These are phyloP conservation scores for Fomitopsis schrenkii DNA, from an alignment of 1,284 basidiomycete species.

Conservation along the genomic window DNA sequence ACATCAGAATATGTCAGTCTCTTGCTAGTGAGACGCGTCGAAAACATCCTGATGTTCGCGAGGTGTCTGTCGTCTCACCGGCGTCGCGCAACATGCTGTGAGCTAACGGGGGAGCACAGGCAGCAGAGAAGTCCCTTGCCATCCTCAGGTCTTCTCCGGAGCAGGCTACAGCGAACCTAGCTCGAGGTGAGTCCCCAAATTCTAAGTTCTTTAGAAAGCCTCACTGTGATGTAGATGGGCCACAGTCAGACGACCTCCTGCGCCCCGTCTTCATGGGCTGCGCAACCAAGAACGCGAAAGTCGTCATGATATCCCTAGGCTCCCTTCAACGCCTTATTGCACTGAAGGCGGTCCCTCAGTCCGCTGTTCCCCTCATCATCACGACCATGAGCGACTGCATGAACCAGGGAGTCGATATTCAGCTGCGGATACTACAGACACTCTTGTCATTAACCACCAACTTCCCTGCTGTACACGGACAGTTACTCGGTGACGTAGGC, in stretches of 20 bases:
- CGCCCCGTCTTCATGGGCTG: constrained; percentile 93
- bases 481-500: constrained; percentile 75
- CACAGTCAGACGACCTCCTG: constrained; percentile 78
- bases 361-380: constrained; percentile 75
- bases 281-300: constrained; percentile 90
- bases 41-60: constrained; percentile 80
- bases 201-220: background rate
- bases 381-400: constrained; percentile 83
- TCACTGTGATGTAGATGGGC: constrained; percentile 51
- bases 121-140: constrained; percentile 81
- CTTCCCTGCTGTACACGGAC: constrained; percentile 77
- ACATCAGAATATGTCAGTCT: constrained; percentile 37
- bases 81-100: background rate
- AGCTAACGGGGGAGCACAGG: constrained; percentile 35
- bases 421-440: constrained; percentile 88
- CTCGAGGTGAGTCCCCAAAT: constrained; percentile 48
- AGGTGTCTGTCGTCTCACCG: constrained; percentile 42
- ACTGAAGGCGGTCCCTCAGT: constrained; percentile 80
- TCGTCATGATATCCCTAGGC: constrained; percentile 88
- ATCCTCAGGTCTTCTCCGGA: constrained; percentile 75
- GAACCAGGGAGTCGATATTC: constrained; percentile 92
- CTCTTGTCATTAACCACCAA: constrained; percentile 87
- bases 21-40: constrained; percentile 78
- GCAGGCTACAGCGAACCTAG: constrained; percentile 56
- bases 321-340: constrained; percentile 90